Base-by-base conservation (phyloP, 495 filamentous ascomycete genomes). In the Cudoniella acicularis region DNA sequence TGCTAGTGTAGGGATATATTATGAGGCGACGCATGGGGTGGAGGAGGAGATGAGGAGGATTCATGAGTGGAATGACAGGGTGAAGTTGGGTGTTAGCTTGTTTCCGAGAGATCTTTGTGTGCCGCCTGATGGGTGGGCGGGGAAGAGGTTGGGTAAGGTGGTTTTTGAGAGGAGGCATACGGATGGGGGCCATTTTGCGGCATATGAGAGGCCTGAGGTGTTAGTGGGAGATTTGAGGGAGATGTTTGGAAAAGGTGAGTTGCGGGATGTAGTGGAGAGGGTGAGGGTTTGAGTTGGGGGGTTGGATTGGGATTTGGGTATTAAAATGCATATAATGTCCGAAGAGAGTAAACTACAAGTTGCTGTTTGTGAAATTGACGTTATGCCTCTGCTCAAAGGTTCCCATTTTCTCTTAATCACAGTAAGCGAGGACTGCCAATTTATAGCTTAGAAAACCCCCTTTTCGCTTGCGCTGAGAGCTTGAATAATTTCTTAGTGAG, bases 121-220 rank as follows among this genome's bases (percentile, higher is more conserved):
- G 9, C 52, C 79, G 42, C 86, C 85, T 9, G 66, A 58, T 16
- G 62, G 63, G n/a, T 87, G 81, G 78, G 75, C 70, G n/a, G n/a
- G n/a, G 0, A 61, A 69, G 36, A 73, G 70, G 10, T 46, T 86
- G 20, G 84, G 85, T 0, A 69, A 73, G 2, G 69, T 88, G 0
- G 81, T 86, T 1, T 78, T 72, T 43, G 79, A 85, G 66, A 75
- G 66, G n/a, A 61, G 74, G 24, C 71, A 86, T 68, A 64, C 73
- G 0, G 57, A 61, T 2, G 86, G 86, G 1, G 86, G 86, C 0
- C 86, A 89, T 67, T 88, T 88, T 67, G 79, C 82, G 1, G 79
- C 84, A 1, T 80, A 75, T 64, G 86, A 88, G 59, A 59, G 64
- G 22, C 83, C 86, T 2, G 72, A 84, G 10, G 62, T 59, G n/a